Conservation (phyloP, 495 filamentous ascomycete genomes). For the Parathielavia hyrcaniae region DNA sequence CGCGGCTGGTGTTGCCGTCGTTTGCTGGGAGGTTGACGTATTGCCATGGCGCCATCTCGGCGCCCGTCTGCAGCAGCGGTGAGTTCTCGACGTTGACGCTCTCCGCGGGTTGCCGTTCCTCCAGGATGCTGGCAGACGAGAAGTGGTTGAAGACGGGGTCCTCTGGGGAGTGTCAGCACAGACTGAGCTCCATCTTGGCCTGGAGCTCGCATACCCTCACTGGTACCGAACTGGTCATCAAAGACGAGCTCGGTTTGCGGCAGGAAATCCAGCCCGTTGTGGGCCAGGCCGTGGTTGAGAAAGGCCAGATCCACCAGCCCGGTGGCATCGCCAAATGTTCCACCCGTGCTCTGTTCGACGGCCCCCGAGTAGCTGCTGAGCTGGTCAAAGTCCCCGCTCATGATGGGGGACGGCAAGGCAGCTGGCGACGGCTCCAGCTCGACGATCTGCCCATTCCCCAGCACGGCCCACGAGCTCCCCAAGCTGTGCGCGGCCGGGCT, state of each 20-base stretch:
- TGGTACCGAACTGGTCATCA: constrained; percentile 17
- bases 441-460: constrained; percentile 25
- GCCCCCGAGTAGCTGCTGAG: constrained; percentile 12
- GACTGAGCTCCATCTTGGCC: neutral
- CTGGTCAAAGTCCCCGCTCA: constrained; percentile 21
- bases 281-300: constrained; percentile 18
- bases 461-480: constrained; percentile 37
- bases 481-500: constrained; percentile 41
- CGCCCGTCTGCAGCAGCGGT: constrained; percentile 28
- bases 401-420: constrained; percentile 24
- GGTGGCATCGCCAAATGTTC: constrained; percentile 1
- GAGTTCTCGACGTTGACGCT: constrained; percentile 31
- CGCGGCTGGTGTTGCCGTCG: neutral
- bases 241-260: constrained; percentile 15
- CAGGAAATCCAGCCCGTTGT: constrained; percentile 24
- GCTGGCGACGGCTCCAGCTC: constrained; percentile 25
- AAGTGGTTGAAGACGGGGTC: constrained; percentile 13
- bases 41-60: constrained; percentile 38
- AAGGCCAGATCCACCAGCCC: constrained; percentile 20
- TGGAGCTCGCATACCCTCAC: constrained; percentile 4
- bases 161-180: constrained; percentile 13
- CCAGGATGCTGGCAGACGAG: constrained; percentile 4
- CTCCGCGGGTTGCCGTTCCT: constrained; percentile 19
- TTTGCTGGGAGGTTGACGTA: constrained; percentile 23
- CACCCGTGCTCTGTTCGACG: constrained; percentile 21